Conservation (phyloP, 805 yeast genomes). For the Debaryomyces prosopidis region DNA sequence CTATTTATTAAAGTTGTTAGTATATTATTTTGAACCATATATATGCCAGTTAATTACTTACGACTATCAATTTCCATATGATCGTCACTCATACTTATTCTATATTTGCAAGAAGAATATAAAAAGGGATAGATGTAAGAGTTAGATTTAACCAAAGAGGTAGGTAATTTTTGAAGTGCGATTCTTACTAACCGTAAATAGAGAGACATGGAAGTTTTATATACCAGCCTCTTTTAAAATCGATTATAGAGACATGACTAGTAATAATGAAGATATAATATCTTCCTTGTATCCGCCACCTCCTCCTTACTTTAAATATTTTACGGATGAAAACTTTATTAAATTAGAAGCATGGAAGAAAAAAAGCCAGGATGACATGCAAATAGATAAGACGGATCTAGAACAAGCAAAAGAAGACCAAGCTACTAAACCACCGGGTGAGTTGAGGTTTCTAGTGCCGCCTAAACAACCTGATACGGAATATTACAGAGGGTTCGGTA, state of each 20-base stretch:
- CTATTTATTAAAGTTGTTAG: slow-evolving; percentile 17
- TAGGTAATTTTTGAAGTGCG: slow-evolving; percentile 1
- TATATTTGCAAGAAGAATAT: neutral
- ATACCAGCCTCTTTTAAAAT: neutral
- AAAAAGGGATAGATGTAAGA: neutral
- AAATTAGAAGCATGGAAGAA: slow-evolving; percentile 35
- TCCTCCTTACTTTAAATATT: slow-evolving; percentile 76
- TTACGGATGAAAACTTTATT: slow-evolving; percentile 66
- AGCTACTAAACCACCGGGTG: slow-evolving; percentile 32
- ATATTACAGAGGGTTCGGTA: slow-evolving; percentile 85
- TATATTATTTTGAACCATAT: slow-evolving; percentile 1
- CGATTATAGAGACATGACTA: slow-evolving; percentile 2
- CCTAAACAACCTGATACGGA: slow-evolving; percentile 63
- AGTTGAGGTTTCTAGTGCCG: slow-evolving; percentile 60
- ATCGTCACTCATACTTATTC: slow-evolving; percentile 20
- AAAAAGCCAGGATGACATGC: slow-evolving; percentile 17
- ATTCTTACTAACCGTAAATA: neutral
- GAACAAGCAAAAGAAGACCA: slow-evolving; percentile 11
- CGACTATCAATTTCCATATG: slow-evolving; percentile 35
- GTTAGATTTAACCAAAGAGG: slow-evolving; percentile 1
- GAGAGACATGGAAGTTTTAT: neutral
- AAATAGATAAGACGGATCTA: slow-evolving; percentile 6
- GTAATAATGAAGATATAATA: slow-evolving; percentile 32
- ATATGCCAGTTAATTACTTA: slow-evolving; percentile 9
- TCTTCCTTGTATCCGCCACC: slow-evolving; percentile 93